A percentile compares a stretch with the other conserved stretches of the same genome.
Evolutionary conservation across 441 rosid genomes (phyloP).

Genomic region (Dalechampia spathulata): DNA sequence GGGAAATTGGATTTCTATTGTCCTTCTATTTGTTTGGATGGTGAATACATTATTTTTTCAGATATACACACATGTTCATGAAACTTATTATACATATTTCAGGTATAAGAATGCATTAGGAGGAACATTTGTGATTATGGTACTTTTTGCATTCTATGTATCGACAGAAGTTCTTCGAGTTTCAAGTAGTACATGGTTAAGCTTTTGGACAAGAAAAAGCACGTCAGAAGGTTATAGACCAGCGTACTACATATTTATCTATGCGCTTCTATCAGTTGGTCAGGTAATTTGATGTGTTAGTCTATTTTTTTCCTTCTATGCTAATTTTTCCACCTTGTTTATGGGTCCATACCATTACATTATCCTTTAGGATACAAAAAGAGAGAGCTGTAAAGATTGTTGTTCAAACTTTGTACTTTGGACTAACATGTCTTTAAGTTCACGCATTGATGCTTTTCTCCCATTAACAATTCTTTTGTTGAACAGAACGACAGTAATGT

Average conservation of each 20-base stretch:
- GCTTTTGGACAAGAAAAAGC: conserved; percentile 91
- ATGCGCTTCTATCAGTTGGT: conserved; percentile 77
- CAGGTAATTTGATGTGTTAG: conserved; percentile 43
- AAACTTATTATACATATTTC: no score
- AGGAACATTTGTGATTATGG: conserved; percentile 68
- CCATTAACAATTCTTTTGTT: neutral
- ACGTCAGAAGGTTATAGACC: conserved; percentile 51
- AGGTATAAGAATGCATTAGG: conserved; percentile 91
- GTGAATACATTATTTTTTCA: neutral
- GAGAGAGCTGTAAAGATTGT: no score
- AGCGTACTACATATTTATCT: conserved; percentile 51
- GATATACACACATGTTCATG: no score
- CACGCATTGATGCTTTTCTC: neutral
- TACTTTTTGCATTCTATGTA: conserved; percentile 63
- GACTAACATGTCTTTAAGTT: neutral
- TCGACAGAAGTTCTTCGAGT: conserved; percentile 79
- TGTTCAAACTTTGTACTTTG: neutral
- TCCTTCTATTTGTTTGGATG: neutral
- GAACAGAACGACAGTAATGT: neutral
- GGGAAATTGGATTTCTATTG: no score
- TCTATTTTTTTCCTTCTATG: no score
- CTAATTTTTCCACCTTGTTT: no score
- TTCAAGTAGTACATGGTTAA: conserved; percentile 89
- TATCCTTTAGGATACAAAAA: no score
- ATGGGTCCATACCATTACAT: no score